These are phyloP conservation scores for Komagataella pastoris DNA, from an alignment of 805 yeast genomes.

Conservation along the genomic window DNA sequence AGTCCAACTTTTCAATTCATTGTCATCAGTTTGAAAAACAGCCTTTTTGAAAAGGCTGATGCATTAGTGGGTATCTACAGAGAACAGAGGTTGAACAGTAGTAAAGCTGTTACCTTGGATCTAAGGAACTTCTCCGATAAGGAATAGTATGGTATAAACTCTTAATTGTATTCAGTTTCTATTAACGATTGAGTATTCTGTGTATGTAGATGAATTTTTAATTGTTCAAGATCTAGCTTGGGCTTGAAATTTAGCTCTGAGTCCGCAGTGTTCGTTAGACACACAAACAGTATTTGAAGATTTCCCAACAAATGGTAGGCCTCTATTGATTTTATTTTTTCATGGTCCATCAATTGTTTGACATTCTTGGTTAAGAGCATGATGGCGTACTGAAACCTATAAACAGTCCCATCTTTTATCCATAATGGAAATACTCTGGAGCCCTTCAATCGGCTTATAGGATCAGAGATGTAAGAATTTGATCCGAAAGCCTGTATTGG, in stretches of 20 bases:
- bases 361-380: slow-evolving; percentile 30
- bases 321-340: slow-evolving; percentile 15
- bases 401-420: slow-evolving; percentile 26
- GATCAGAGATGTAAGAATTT: slow-evolving; percentile 32
- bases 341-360: slow-evolving; percentile 25
- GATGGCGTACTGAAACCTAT: slow-evolving; percentile 37
- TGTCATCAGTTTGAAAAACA: slow-evolving; percentile 82
- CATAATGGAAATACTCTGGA: slow-evolving; percentile 32
- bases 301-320: slow-evolving; percentile 18
- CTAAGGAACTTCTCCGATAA: slow-evolving; percentile 42
- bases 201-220: background rate
- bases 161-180: background rate
- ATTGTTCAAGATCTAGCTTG: background rate
- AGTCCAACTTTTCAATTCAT: slow-evolving; percentile 79
- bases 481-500: slow-evolving; percentile 35
- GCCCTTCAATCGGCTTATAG: slow-evolving; percentile 26
- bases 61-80: slow-evolving; percentile 88
- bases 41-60: slow-evolving; percentile 78
- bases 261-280: slow-evolving; percentile 3
- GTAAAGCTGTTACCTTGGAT: slow-evolving; percentile 63
- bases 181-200: background rate
- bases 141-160: background rate
- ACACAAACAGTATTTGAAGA: slow-evolving; percentile 19
- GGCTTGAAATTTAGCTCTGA: slow-evolving; percentile 3
- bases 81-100: slow-evolving; percentile 60